Evolutionary conservation across 1,139 yeast species (phyloP), one percentile per base, ranked within the genome.

Genomic region (Yamadazyma sp.): DNA sequence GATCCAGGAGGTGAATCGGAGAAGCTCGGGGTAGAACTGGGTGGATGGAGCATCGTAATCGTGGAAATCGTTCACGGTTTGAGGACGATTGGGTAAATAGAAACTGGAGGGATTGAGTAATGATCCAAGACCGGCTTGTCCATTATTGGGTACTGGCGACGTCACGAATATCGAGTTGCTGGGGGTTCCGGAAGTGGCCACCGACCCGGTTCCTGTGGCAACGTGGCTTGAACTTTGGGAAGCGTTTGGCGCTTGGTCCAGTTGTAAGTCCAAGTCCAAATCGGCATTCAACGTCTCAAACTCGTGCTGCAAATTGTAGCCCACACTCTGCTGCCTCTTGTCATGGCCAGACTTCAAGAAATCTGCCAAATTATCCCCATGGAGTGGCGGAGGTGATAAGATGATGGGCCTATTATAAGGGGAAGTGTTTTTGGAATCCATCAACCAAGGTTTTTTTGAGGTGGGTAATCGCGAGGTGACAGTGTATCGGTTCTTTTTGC

Each of bases 1-100:
- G 50, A 82, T 66, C 89, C 89, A 83, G 48, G 66, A 67, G 47
- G 78, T 72, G 48, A 79, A 73, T 39, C 73, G 70, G 40, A 74
- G 65, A 52, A 83, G 58, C 44, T 71, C 76, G 57, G 54, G 64
- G 48, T 62, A 67, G 44, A 68, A 69, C 15, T 31, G 25, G 12
- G 35, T 24, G 28, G 28, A 11, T n/a, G 37, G 21, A 37, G 20
- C 21, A 15, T 21, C 34, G 11, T 35, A 31, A 10, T 18, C 23
- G 20, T 18, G 21, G 43, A 67, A 71, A 41, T 70, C 76, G 44
- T 69, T 67, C 16, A 67, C 76, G 17, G 69, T 61, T 47, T 67
- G 76, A 4, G 76, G 75, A 33, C 76, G 57, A 45, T 60, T 2
- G 73, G 75, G 33, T 53, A 52, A 36, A 53, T 52, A 31, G 29